Evolutionary conservation across 2,329 filamentous ascomycete species (phyloP), one percentile per base, ranked within the genome.

Genomic region (Coccinonectria pachysandricola): DNA sequence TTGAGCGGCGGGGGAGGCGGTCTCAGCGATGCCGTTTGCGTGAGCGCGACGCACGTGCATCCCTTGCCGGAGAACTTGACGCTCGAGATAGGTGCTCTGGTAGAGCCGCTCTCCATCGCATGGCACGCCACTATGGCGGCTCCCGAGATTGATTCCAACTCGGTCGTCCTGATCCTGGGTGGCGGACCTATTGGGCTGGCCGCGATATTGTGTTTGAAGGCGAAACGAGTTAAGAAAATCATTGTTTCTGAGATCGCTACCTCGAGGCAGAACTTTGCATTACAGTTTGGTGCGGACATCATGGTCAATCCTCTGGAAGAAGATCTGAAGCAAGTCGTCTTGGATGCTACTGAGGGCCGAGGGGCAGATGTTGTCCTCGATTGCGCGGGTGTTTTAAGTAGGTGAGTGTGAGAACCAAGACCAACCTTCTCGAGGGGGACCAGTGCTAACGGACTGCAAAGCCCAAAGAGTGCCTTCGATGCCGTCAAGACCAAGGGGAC

Each of bases 331-430:
- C 46, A 57, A 7, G 49, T 49, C 2, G 57, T 60, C 1, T 55
- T 56, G 23, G 54, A 63, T 12, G 40, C 75, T 19, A 71, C 62
- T 5, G 56, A 57, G 3, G 52, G 57, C 0, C 49, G 54, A 2
- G 73, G 73, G 0, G 68, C 65, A 2, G 66, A 75, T 40, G 56
- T 77, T 2, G 65, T 69, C 0, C 75, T 77, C 35, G 73, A 79
- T 35, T 72, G 71, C 16, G 71, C 73, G 0, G 74, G 74, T 6
- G 68, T 76, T 12, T 43, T 43, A 0, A 42, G 42, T 1, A 46
- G 43, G 43, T 40, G 7, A 26, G 35, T 13, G 6, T 7, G 12
- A 4, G 8, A 3, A 4, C 3, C 8, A 2, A 8, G 12, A 11
- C 3, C 1, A 7, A 2, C 2, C 12, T 8, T 11, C 3, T 10